A percentile compares a stretch with the other conserved stretches of the same genome.
These are phyloP conservation scores for Scleromitrula shiraiana DNA, from an alignment of 2,329 filamentous ascomycete genomes.

Conservation along the genomic window DNA sequence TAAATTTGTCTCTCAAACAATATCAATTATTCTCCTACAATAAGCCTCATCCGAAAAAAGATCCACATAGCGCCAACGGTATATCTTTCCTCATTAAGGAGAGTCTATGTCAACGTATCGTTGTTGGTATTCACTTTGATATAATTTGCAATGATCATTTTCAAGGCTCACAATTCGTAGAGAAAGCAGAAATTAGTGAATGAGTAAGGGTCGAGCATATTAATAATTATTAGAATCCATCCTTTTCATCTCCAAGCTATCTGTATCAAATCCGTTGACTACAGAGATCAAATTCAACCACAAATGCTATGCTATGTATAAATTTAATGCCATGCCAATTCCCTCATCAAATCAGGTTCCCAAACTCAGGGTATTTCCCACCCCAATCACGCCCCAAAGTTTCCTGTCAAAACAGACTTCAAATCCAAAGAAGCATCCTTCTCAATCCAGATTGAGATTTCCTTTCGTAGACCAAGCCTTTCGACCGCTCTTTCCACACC, in stretches of 20 bases:
- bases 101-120: too few relatives aligned
- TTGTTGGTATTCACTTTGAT: too few relatives aligned
- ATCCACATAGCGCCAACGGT: background rate
- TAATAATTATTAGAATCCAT: constrained; percentile 9
- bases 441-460: constrained; percentile 4
- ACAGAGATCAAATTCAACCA: background rate
- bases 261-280: background rate
- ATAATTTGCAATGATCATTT: too few relatives aligned
- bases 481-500: constrained; percentile 1
- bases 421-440: constrained; percentile 2
- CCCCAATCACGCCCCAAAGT: background rate
- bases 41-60: background rate
- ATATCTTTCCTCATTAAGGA: background rate
- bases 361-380: background rate
- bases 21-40: background rate
- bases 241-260: background rate
- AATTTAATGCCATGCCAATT: background rate
- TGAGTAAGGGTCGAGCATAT: too few relatives aligned
- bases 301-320: constrained; percentile 5
- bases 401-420: background rate
- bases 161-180: too few relatives aligned
- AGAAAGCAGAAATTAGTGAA: too few relatives aligned
- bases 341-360: background rate
- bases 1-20: background rate
- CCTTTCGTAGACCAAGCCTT: constrained; percentile 2